Base-by-base conservation (phyloP, 331 rosid genomes). In the Rosa hybrid region DNA sequence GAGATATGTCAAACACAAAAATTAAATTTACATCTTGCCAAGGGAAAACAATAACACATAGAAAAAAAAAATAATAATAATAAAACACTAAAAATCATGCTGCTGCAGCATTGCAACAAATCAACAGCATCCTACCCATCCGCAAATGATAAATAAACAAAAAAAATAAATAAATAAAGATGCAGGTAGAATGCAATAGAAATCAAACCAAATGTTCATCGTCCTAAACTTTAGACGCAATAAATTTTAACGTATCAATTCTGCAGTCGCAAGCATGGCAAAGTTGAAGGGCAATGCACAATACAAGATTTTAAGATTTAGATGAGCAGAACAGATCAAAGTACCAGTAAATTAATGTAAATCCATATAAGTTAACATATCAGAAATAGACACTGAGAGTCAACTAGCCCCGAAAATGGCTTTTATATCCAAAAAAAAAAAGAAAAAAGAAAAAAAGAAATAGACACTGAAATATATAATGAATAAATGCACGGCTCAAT, bases 1-100 rank as follows among this genome's bases (percentile, higher is more conserved):
- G 59, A 79, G 49, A 71, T 53, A 45, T 7, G 73, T 38, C 57
- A 74, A 82, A 46, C 65, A 72, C 71, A 11, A 76, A 51, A 74
- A 54, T 53, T 9, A 60, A 45, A 34, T 65, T 30, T 63, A 80
- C 7, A 64, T 53, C 67, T 21, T 60, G 21, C 18, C 25, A 9
- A 5, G 30, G 2, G 41, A 54, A 14, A 50, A 59, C 2, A 59
- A 21, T 8, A 1, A 59, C 5, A 18, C 34, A 59, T 30, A 30
- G 34, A 30, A 25, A 25, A 25, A 25, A 0, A 25, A 25, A 25
- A 30, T 30, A 30, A 1, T 30, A 30, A 30, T 30, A 30, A 1
- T 30, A 30, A 57, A 9, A 59, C 7, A 6, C 6, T 1, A 54
- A 54, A 57, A 46, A 63, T 18, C 48, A 75, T 30, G 41, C 69